Evolutionary conservation across 2,329 filamentous ascomycete species (phyloP).

Genomic region (Sporothrix phasma): DNA sequence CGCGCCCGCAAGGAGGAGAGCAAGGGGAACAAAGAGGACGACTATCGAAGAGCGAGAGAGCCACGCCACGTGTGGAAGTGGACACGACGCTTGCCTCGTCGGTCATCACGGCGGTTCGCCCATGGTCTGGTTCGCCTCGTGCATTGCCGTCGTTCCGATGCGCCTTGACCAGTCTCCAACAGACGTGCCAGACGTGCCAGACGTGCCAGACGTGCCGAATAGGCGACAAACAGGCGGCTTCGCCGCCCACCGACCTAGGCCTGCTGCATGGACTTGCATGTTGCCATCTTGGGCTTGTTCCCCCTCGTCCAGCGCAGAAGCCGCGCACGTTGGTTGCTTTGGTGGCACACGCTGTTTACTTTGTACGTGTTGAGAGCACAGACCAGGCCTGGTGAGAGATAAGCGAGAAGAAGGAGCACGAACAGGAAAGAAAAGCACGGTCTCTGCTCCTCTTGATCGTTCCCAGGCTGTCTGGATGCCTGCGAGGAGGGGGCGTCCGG

Average conservation of each 20-base stretch:
- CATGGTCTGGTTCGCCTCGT: background rate
- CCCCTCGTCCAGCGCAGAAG: background rate
- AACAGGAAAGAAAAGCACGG: no score
- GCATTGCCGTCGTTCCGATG: background rate
- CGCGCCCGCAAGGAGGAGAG: background rate
- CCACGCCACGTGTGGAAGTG: background rate
- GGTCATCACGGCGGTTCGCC: background rate
- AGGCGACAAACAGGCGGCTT: background rate
- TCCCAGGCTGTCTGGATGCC: no score
- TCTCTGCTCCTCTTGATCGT: no score
- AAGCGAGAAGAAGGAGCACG: no score
- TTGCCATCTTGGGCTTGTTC: no score
- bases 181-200: no score
- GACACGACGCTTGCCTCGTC: background rate
- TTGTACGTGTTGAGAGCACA: constrained; percentile 2
- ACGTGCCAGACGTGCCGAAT: background rate
- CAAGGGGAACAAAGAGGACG: background rate
- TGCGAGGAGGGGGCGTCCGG: no score
- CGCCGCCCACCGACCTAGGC: background rate
- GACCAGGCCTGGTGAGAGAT: no score
- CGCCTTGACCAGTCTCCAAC: no score
- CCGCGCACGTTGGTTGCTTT: background rate
- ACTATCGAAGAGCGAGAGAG: background rate
- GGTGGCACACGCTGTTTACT: background rate
- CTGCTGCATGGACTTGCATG: no score